phyloP scores from a whole-genome alignment of 2,329 filamentous ascomycete genomes.

The Catunica adiposa region DNA sequence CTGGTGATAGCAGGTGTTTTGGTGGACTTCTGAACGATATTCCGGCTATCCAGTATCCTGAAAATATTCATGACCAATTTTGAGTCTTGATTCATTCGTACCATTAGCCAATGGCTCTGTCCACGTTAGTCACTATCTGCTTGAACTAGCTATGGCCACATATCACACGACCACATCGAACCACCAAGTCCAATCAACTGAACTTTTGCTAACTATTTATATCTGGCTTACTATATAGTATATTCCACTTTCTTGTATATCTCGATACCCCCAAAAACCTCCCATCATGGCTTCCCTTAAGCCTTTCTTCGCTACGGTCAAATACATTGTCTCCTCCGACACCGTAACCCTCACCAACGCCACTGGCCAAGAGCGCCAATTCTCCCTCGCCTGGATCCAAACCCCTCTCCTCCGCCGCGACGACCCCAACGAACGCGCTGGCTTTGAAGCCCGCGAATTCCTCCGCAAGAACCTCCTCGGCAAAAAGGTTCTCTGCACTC shows the following conservation, averaged over 20 bases:
- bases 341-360: slow-evolving; percentile 71
- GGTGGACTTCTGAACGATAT: no score
- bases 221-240: slow-evolving; percentile 17
- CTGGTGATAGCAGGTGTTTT: no score
- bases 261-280: slow-evolving; percentile 1
- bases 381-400: slow-evolving; percentile 84
- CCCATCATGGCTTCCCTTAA: slow-evolving; percentile 21
- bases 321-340: slow-evolving; percentile 87
- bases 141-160: no score
- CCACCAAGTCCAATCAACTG: no score
- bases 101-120: no score
- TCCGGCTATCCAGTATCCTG: no score
- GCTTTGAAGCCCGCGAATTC: slow-evolving; percentile 88
- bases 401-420: slow-evolving; percentile 77
- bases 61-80: no score
- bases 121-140: no score
- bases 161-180: neutral
- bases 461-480: slow-evolving; percentile 71
- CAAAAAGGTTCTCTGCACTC: slow-evolving; percentile 69
- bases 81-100: no score
- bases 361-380: slow-evolving; percentile 62
- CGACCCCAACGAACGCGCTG: slow-evolving; percentile 68
- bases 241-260: slow-evolving; percentile 21
- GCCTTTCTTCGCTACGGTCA: slow-evolving; percentile 56
- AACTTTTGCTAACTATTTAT: neutral